phyloP scores from a whole-genome alignment of 805 yeast genomes.

The Saccharomyces jurei region DNA sequence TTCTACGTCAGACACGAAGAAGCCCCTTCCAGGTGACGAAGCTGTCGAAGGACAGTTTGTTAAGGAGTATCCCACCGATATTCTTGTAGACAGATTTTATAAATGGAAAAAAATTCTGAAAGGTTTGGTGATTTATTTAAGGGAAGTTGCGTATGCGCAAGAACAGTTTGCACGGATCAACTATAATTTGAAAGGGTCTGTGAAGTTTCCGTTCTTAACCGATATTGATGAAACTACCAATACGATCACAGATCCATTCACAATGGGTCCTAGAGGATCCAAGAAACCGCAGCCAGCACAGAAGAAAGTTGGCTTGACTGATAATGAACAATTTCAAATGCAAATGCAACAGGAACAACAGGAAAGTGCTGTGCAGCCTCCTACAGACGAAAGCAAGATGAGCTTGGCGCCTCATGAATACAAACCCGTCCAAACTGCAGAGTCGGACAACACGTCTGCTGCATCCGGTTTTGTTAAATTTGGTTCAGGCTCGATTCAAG shows the following conservation, averaged over 20 bases:
- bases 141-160: conserved; percentile 69
- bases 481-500: conserved; percentile 72
- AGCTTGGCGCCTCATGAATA: conserved; percentile 5
- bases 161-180: conserved; percentile 63
- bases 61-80: conserved; percentile 61
- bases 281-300: conserved; percentile 23
- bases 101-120: conserved; percentile 76
- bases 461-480: conserved; percentile 54
- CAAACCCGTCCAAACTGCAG: conserved; percentile 11
- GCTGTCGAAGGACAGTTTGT: conserved; percentile 19
- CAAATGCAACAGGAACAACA: conserved; percentile 5
- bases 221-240: conserved; percentile 29
- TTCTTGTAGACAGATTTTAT: conserved; percentile 66
- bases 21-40: conserved; percentile 6
- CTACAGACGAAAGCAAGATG: conserved; percentile 3
- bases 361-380: neutral
- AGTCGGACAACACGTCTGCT: conserved; percentile 18
- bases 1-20: neutral
- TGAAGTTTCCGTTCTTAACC: conserved; percentile 35
- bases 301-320: conserved; percentile 7
- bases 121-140: conserved; percentile 59
- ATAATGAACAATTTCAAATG: neutral
- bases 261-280: conserved; percentile 34
- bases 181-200: conserved; percentile 68
- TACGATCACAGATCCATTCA: conserved; percentile 41